Percentiles rank a stretch among this genome's conserved stretches.
Evolutionary conservation across 345 rosid species (phyloP).

Genomic region (Nasturtium officinale): DNA sequence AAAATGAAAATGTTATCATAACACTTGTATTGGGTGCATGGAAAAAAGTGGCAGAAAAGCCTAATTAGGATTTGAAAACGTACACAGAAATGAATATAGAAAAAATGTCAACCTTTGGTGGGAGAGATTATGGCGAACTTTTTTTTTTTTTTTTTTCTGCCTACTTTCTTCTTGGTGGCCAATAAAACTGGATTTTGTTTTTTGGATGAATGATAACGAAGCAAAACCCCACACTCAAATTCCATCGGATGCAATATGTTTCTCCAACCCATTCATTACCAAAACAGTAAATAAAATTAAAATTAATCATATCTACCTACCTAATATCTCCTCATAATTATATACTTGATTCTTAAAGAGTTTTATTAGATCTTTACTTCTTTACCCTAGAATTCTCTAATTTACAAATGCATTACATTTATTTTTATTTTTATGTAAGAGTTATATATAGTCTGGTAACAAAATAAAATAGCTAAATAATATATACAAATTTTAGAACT

Average conservation of each 20-base stretch:
- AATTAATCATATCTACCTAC: constrained; percentile 1
- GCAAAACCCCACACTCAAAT: constrained; percentile 48
- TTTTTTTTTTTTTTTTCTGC: background rate
- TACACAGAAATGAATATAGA: constrained; percentile 19
- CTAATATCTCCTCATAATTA: constrained; percentile 24
- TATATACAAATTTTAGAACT: too few species aligned
- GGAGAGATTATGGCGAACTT: constrained; percentile 26
- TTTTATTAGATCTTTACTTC: background rate
- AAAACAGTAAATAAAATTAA: background rate
- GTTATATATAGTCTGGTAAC: background rate
- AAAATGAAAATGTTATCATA: background rate
- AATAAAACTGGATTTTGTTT: constrained; percentile 15
- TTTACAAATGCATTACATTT: background rate
- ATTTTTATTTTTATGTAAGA: too few species aligned
- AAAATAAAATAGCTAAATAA: background rate
- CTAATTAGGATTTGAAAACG: constrained; percentile 21
- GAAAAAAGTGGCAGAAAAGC: constrained; percentile 18
- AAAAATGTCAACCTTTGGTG: constrained; percentile 42
- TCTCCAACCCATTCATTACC: constrained; percentile 28
- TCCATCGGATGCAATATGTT: constrained; percentile 30
- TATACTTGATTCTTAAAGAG: background rate
- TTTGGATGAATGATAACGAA: constrained; percentile 13
- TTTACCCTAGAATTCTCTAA: background rate
- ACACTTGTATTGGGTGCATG: constrained; percentile 6
- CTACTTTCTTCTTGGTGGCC: constrained; percentile 25